Evolutionary conservation across 768 basidiomycete genomes (phyloP).

Genomic region (Rhodosporidiobolus sp.): DNA sequence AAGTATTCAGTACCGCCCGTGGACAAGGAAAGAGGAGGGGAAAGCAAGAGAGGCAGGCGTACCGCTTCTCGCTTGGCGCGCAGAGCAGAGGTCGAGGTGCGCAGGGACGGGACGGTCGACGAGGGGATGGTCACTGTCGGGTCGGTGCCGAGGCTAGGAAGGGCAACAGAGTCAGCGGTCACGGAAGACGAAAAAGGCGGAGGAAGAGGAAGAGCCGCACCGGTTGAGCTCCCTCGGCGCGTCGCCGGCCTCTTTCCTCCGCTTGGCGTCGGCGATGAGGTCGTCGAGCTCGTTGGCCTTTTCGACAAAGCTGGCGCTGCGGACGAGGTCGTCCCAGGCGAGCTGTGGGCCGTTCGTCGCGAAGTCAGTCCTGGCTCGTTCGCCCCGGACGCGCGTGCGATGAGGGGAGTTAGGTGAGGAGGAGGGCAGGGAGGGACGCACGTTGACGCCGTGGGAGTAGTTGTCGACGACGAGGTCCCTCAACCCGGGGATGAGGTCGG

Average conservation of each 20-base stretch:
- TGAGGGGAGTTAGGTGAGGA: background rate
- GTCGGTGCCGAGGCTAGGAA: conserved; percentile 19
- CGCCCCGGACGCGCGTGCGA: background rate
- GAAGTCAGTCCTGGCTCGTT: no score
- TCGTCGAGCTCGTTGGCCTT: conserved; percentile 23
- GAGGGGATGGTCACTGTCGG: conserved; percentile 17
- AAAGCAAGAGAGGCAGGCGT: background rate
- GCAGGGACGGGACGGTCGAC: conserved; percentile 14
- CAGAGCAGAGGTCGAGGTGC: background rate
- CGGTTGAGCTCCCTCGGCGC: conserved; percentile 4
- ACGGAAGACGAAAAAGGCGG: background rate
- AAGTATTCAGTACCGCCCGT: background rate
- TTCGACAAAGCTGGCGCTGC: background rate
- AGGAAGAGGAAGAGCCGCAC: conserved; percentile 1
- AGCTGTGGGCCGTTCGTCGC: background rate
- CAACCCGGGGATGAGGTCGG: conserved; percentile 16
- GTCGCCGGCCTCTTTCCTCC: conserved; percentile 5
- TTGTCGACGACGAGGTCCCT: background rate
- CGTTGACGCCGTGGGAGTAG: conserved; percentile 8
- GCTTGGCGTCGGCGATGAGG: conserved; percentile 5
- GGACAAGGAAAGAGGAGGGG: background rate
- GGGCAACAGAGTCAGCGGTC: no score
- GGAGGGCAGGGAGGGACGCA: background rate
- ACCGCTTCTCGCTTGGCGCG: conserved; percentile 19
- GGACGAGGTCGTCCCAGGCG: conserved; percentile 26